Base-by-base conservation (phyloP, 176 grass and related monocot species). In the Raddia distichophylla region DNA sequence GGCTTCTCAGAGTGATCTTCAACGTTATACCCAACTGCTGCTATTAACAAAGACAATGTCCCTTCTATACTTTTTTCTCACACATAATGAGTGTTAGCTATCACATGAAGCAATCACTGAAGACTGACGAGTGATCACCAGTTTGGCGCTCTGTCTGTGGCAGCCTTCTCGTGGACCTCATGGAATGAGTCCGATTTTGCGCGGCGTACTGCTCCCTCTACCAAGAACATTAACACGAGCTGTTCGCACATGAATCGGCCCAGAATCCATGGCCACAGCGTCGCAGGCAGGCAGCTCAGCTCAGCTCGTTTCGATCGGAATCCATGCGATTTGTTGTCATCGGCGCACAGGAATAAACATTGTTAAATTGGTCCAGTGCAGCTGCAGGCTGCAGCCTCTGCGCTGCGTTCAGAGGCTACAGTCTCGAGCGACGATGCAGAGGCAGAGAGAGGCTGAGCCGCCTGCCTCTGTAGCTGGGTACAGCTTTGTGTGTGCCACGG, bases 271-370 rank as follows among this genome's bases (percentile, higher is more conserved):
- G 18, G 51, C 13, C 51, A 66, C 75, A 34, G 7, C 13, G 45
- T 49, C 47, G 9, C 47, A 10, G 27, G 16, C 18, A 43, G 59
- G 62, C 62, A 65, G 14, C 62, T 2, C n/a, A 40, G 37, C 37
- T 40, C 37, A 40, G 37, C 37, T 40, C 37, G 62, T 27, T 8
- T 61, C 58, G 27, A 15, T 35, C 44, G 18, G 75, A 88, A 62
- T 47, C 34, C 69, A 62, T 80, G 81, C 87, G 60, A 7, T 89
- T 22, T 73, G 81, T 62, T 73, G 81, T 62, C 86, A 53, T 74
- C n/a, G 58, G 32, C 10, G 80, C 59, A 48, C 43, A 64, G 47
- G 66, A 44, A 47, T 35, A 59, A 37, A 64, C 1, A 16, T 1
- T 35, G 32, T 6, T 67, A 64, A 0, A 16, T 1, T 35, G 32